Conservation (phyloP, 371 early-diverging fungal genomes). For the Mucor circinelloides region DNA sequence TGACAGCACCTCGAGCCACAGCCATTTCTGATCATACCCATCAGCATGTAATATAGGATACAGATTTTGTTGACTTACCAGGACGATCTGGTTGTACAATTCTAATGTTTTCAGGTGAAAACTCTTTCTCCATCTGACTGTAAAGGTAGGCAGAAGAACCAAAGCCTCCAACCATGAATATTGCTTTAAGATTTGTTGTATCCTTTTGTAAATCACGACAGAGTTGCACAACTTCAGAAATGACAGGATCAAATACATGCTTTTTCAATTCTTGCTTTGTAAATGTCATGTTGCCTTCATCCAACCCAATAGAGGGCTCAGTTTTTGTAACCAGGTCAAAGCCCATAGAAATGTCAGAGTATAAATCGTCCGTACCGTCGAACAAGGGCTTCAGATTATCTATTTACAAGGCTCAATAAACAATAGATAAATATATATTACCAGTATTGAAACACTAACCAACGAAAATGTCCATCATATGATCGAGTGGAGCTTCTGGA, state of each 20-base stretch:
- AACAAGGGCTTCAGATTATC: conserved; percentile 54
- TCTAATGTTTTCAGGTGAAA: conserved; percentile 23
- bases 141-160: conserved; percentile 52
- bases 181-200: conserved; percentile 42
- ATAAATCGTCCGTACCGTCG: conserved; percentile 58
- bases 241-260: conserved; percentile 49
- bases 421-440: not conserved
- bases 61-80: conserved; percentile 22
- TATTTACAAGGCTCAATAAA: not conserved
- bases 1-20: conserved; percentile 51
- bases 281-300: conserved; percentile 40
- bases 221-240: conserved; percentile 33
- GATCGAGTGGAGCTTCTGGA: conserved; percentile 41
- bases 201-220: conserved; percentile 36
- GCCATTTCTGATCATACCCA: conserved; percentile 33
- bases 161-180: conserved; percentile 54
- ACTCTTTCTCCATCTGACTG: conserved; percentile 39
- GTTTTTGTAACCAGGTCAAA: conserved; percentile 48
- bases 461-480: conserved; percentile 55
- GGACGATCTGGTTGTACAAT: conserved; percentile 46
- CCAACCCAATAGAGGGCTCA: conserved; percentile 48
- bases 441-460: conserved; percentile 23
- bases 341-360: conserved; percentile 50
- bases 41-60: not conserved
- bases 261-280: conserved; percentile 41